Conservation (phyloP, 306 rosid genomes). For the Begonia peltatifolia region DNA sequence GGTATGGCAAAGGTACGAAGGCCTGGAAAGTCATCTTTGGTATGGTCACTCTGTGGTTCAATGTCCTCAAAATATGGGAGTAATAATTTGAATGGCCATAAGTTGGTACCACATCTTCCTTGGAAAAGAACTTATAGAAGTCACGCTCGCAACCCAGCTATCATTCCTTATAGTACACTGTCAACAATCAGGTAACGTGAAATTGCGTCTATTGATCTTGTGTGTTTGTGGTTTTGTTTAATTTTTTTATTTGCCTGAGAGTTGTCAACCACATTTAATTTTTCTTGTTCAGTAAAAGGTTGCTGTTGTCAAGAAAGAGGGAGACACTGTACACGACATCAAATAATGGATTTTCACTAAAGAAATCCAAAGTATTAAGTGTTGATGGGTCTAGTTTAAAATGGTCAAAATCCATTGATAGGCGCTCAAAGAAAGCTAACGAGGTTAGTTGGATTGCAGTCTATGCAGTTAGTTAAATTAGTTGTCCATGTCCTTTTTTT, state of each 20-base stretch:
- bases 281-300: slow-evolving; percentile 61
- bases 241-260: slow-evolving; percentile 14
- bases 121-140: slow-evolving; percentile 74
- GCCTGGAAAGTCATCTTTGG: slow-evolving; percentile 58
- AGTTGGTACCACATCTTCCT: slow-evolving; percentile 57
- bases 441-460: slow-evolving; percentile 55
- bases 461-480: not conserved
- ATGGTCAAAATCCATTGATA: slow-evolving; percentile 98
- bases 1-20: slow-evolving; percentile 30
- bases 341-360: slow-evolving; percentile 70
- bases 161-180: slow-evolving; percentile 33
- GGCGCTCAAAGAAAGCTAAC: slow-evolving; percentile 66
- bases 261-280: slow-evolving; percentile 8
- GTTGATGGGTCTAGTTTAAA: slow-evolving; percentile 91
- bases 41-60: slow-evolving; percentile 60
- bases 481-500: too few species aligned
- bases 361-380: slow-evolving; percentile 85
- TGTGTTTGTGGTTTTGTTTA: slow-evolving; percentile 1
- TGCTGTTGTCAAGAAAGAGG: slow-evolving; percentile 71
- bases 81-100: slow-evolving; percentile 28
- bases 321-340: slow-evolving; percentile 84
- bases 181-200: slow-evolving; percentile 47
- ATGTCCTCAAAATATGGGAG: slow-evolving; percentile 22
- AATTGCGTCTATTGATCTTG: slow-evolving; percentile 2
- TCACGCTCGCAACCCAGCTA: slow-evolving; percentile 24